Evolutionary conservation across 2,329 filamentous ascomycete species (phyloP).

Genomic region (Fusarium irregulare): DNA sequence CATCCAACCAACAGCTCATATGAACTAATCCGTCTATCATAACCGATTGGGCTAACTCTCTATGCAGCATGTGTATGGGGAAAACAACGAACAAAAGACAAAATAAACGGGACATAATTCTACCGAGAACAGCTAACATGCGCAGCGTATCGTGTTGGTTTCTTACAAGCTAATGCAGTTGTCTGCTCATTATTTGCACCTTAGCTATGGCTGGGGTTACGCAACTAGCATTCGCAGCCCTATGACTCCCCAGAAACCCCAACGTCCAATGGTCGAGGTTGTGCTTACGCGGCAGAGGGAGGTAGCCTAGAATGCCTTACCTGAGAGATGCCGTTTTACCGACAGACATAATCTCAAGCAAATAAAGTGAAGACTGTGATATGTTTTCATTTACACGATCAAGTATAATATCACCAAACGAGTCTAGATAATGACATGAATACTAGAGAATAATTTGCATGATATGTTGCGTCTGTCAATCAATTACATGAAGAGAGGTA

Average conservation of each 20-base stretch:
- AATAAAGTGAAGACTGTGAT: neutral
- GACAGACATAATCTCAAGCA: neutral
- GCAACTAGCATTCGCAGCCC: slow-evolving; percentile 42
- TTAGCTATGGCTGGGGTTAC: slow-evolving; percentile 22
- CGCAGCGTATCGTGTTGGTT: too few relatives aligned
- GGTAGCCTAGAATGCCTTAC: slow-evolving; percentile 20
- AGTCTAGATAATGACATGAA: neutral
- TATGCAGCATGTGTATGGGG: neutral
- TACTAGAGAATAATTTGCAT: neutral
- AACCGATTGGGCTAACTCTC: neutral
- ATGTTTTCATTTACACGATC: neutral
- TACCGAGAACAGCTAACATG: neutral
- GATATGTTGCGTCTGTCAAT: neutral
- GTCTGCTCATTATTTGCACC: neutral
- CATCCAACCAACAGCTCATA: neutral
- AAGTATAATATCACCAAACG: neutral
- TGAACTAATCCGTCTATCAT: neutral
- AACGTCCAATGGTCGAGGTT: slow-evolving; percentile 26
- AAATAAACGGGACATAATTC: neutral
- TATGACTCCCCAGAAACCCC: slow-evolving; percentile 36
- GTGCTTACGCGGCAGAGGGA: slow-evolving; percentile 42
- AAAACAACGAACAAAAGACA: neutral
- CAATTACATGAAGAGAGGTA: neutral
- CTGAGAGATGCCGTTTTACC: slow-evolving; percentile 20
- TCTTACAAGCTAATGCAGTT: neutral